Percentiles rank a stretch among this genome's conserved stretches.
Conservation (phyloP, 1,284 basidiomycete genomes). For the Trichosporon faecale region DNA sequence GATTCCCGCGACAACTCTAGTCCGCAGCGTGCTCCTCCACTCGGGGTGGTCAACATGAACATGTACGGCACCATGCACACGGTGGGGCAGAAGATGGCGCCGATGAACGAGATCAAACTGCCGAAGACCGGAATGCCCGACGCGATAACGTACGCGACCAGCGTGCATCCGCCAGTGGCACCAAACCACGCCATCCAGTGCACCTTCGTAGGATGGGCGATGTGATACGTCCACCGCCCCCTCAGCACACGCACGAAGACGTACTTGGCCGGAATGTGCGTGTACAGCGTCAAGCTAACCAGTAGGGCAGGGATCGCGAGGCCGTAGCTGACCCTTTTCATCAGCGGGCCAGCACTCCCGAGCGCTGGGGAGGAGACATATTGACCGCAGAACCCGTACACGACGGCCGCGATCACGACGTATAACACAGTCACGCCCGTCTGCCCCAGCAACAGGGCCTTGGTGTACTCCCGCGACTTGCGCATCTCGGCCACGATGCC, state of each 20-base stretch:
- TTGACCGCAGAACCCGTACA: slow-evolving; percentile 43
- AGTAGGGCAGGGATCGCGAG: slow-evolving; percentile 46
- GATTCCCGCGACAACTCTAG: not conserved
- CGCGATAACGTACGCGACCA: slow-evolving; percentile 23
- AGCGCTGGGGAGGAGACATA: slow-evolving; percentile 48
- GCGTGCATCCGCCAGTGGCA: slow-evolving; percentile 44
- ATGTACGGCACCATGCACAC: slow-evolving; percentile 23
- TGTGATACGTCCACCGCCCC: slow-evolving; percentile 56
- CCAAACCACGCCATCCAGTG: slow-evolving; percentile 61
- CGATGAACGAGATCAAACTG: slow-evolving; percentile 32
- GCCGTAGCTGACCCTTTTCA: slow-evolving; percentile 51
- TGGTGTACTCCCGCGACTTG: slow-evolving; percentile 32
- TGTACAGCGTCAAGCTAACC: slow-evolving; percentile 27
- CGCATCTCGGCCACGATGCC: slow-evolving; percentile 37
- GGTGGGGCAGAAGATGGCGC: slow-evolving; percentile 28
- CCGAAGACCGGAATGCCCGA: slow-evolving; percentile 28
- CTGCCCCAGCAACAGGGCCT: slow-evolving; percentile 33
- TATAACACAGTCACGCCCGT: slow-evolving; percentile 41
- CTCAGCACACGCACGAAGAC: slow-evolving; percentile 63
- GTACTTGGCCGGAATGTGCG: slow-evolving; percentile 57
- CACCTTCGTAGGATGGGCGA: slow-evolving; percentile 58
- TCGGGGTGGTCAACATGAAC: slow-evolving; percentile 36
- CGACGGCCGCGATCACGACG: slow-evolving; percentile 32
- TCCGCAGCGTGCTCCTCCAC: not conserved
- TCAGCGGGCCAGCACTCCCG: slow-evolving; percentile 44